Base-by-base conservation (phyloP, 2,329 filamentous ascomycete species). In the Aspergillus floridensis region DNA sequence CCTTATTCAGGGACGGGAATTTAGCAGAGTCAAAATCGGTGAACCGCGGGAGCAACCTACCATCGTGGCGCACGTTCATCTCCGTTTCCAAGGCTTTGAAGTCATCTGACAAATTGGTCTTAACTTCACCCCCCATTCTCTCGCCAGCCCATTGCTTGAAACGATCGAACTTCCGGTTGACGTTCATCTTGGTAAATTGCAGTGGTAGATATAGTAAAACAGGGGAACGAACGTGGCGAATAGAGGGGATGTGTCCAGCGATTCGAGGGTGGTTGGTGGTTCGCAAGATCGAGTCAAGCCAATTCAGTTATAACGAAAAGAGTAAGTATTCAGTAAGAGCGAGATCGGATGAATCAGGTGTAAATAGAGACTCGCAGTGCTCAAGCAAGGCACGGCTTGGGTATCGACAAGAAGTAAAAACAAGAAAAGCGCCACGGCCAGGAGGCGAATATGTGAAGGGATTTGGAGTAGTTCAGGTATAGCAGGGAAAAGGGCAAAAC, bases 101-200 rank as follows among this genome's bases (percentile, higher is more conserved):
- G 71, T 97, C 90, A 55, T 98, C 92, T 0, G 91, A 90, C 64
- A 92, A 87, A 74, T 83, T 86, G 10, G 93, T 97, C 80, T 92
- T 95, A 78, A 88, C 85, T 78, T 97, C 93, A 65, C 86, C 86
- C 69, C 93, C 93, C 91, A 98, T 96, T 79, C 93, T 91, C 80
- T 98, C 93, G 67, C 92, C 92, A 41, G 93, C 92, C 93, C 93
- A 98, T 88, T 98, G 93, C 81, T 93, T 96, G 82, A 96, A 88
- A 72, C 93, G 89, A 79, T 93, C 93, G 74, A 98, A 87, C 76
- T 96, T 96, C 83, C 96, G 96, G 78, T 86, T 88, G 75, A 88
- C 81, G 69, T 86, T 85, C 83, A 85, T 86, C 35, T 59, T 79
- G 70, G 53, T 26, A 5, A 26, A 52, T 49, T 49, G 11, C 48